Conservation (phyloP, 2,329 filamentous ascomycete genomes). For the Nothophaeocryptopus gaeumannii region DNA sequence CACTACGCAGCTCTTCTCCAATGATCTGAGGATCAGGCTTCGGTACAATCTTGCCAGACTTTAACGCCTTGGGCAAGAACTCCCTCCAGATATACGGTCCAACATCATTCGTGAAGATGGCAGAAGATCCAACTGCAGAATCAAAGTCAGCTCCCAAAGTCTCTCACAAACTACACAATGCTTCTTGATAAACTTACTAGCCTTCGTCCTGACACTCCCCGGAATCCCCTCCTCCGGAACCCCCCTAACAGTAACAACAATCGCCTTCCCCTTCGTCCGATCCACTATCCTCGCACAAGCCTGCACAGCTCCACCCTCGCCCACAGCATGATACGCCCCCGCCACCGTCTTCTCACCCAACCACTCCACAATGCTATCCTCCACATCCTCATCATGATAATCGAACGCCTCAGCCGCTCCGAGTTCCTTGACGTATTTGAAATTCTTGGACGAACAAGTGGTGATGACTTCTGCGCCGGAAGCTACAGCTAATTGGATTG, state of each 20-base stretch:
- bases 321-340: slow-evolving; percentile 32
- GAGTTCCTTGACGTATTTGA: slow-evolving; percentile 43
- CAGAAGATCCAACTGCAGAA: slow-evolving; percentile 14
- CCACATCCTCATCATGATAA: slow-evolving; percentile 38
- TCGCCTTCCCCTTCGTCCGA: slow-evolving; percentile 28
- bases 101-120: slow-evolving; percentile 29
- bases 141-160: neutral
- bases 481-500: slow-evolving; percentile 50
- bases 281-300: slow-evolving; percentile 31
- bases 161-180: neutral
- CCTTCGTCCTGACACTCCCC: slow-evolving; percentile 24
- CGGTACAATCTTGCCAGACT: slow-evolving; percentile 29
- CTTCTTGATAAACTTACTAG: slow-evolving; percentile 21
- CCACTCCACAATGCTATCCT: slow-evolving; percentile 28
- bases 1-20: slow-evolving; percentile 37
- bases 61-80: slow-evolving; percentile 29
- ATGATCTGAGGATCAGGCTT: slow-evolving; percentile 38
- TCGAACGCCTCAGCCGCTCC: slow-evolving; percentile 51
- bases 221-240: slow-evolving; percentile 28
- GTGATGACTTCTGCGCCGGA: slow-evolving; percentile 44
- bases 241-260: slow-evolving; percentile 27
- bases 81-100: slow-evolving; percentile 31
- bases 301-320: slow-evolving; percentile 23
- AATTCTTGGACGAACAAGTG: slow-evolving; percentile 37
- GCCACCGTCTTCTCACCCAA: slow-evolving; percentile 32